A percentile compares a stretch with the other conserved stretches of the same genome.
Evolutionary conservation across 106 monocot species (phyloP).

Genomic region (Chionographis japonica): DNA sequence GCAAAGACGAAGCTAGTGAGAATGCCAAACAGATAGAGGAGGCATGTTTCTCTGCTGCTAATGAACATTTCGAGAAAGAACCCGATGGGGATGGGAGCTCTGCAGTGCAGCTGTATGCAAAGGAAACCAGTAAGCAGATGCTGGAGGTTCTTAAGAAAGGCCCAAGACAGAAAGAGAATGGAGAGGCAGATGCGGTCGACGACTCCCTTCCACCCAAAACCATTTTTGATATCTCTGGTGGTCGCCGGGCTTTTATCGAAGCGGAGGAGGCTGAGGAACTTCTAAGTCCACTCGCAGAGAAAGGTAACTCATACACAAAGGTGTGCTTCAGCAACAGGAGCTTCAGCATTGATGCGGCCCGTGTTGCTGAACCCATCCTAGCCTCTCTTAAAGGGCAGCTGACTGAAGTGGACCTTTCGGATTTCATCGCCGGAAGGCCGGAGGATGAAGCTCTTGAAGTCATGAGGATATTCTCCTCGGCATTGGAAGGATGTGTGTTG

Average conservation of each 20-base stretch:
- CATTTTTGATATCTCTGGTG: constrained; percentile 85
- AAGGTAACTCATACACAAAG: constrained; percentile 55
- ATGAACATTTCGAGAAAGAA: constrained; percentile 64
- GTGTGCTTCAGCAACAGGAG: constrained; percentile 90
- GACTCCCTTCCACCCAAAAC: not conserved
- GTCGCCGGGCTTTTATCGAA: constrained; percentile 68
- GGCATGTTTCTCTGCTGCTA: constrained; percentile 48
- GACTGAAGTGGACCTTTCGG: constrained; percentile 74
- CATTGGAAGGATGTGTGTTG: constrained; percentile 48
- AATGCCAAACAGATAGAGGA: constrained; percentile 75
- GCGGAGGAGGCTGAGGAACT: constrained; percentile 74
- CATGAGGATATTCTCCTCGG: constrained; percentile 79
- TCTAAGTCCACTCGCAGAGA: constrained; percentile 45
- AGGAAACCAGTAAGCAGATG: constrained; percentile 86
- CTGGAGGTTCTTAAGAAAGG: constrained; percentile 78
- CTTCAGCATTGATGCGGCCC: constrained; percentile 76
- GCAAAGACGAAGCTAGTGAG: constrained; percentile 62
- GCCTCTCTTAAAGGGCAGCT: constrained; percentile 59
- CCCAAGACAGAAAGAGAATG: constrained; percentile 36
- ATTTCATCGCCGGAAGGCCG: constrained; percentile 83
- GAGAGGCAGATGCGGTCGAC: not conserved
- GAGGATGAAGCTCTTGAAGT: constrained; percentile 98
- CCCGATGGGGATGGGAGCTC: constrained; percentile 94
- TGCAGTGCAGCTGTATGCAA: constrained; percentile 93
- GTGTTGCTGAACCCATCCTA: constrained; percentile 66